phyloP scores from a whole-genome alignment of 176 grass and related monocot genomes.

The Echinochloa phyllopogon region DNA sequence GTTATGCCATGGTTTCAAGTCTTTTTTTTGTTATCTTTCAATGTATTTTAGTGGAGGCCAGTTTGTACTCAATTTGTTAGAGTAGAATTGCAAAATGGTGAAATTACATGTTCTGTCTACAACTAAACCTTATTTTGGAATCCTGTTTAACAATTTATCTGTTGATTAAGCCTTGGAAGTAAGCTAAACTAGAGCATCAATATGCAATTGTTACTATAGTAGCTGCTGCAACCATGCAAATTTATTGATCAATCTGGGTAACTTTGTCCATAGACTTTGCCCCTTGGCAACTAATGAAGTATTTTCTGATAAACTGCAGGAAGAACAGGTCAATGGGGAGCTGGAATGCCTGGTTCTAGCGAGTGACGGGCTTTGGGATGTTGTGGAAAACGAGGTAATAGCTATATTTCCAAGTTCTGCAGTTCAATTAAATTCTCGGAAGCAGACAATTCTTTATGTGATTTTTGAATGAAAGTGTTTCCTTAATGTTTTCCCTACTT shows the following conservation, averaged over 20 bases:
- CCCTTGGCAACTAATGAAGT: constrained; percentile 9
- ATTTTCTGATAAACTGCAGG: constrained; percentile 53
- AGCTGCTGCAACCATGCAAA: neutral
- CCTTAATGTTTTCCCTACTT: neutral
- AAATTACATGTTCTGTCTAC: neutral
- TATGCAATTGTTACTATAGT: neutral
- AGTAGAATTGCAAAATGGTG: neutral
- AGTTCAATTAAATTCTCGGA: neutral
- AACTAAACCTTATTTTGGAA: neutral
- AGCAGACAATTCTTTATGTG: constrained; percentile 11
- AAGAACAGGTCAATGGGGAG: constrained; percentile 65
- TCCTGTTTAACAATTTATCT: constrained; percentile 14
- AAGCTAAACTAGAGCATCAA: neutral
- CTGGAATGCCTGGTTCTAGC: constrained; percentile 92
- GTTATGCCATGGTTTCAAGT: neutral
- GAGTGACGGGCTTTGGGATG: constrained; percentile 96
- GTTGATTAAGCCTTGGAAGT: constrained; percentile 3
- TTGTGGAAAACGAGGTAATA: constrained; percentile 91
- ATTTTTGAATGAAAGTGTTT: constrained; percentile 5
- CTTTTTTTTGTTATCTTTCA: constrained; percentile 2
- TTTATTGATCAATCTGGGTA: neutral
- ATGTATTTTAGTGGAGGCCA: neutral
- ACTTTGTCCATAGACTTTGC: neutral
- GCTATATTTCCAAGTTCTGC: neutral
- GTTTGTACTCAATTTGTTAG: neutral